Conservation (phyloP, 179 eudicot species). For the Sideroxylon spinosum region DNA sequence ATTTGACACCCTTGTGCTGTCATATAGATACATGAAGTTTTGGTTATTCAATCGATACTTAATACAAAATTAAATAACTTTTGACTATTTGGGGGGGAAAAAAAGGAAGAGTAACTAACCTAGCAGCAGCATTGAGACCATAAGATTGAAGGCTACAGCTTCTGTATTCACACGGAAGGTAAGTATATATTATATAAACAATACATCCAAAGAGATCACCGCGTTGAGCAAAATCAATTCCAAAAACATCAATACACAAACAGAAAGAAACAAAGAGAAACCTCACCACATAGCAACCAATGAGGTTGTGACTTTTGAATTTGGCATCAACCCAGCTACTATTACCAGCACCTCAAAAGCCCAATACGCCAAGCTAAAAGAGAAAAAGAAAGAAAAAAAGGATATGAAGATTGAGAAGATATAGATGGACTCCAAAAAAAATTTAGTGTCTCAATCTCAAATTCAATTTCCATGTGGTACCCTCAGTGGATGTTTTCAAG, state of each 20-base stretch:
- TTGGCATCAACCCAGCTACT: slow-evolving; percentile 66
- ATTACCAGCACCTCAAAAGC: slow-evolving; percentile 77
- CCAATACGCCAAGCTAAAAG: slow-evolving; percentile 69
- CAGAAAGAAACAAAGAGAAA: background rate
- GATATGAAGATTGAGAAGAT: no score
- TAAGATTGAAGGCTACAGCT: slow-evolving; percentile 60
- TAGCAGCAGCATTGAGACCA: slow-evolving; percentile 80
- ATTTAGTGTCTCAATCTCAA: no score
- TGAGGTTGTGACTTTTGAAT: slow-evolving; percentile 58
- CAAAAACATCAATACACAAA: no score
- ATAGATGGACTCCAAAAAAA: no score
- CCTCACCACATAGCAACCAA: slow-evolving; percentile 70
- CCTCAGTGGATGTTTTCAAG: background rate
- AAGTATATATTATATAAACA: no score
- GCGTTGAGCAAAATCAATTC: no score
- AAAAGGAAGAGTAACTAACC: slow-evolving; percentile 30
- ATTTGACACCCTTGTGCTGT: slow-evolving; percentile 77
- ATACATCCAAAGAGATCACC: background rate
- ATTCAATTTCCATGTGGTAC: background rate
- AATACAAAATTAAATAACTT: no score
- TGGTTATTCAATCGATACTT: no score
- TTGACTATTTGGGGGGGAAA: background rate
- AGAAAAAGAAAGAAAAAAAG: no score
- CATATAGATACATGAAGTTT: no score
- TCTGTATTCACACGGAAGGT: slow-evolving; percentile 69